Percentiles rank a stretch among this genome's conserved stretches.
Evolutionary conservation across 495 filamentous ascomycete genomes (phyloP).

Genomic region (Lepraria neglecta): DNA sequence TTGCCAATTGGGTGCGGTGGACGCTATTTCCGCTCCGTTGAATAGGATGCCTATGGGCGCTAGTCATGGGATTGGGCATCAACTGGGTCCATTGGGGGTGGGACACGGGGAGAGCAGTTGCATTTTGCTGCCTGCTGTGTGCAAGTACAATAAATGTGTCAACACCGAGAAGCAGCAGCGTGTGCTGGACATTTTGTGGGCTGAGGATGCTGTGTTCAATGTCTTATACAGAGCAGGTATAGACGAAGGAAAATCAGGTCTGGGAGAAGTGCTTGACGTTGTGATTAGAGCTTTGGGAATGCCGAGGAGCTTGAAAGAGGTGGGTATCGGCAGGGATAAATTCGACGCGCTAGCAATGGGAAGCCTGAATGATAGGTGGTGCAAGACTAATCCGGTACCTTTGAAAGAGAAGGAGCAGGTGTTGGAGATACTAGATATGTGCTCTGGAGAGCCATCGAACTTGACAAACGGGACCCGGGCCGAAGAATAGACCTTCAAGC

Average conservation of each 20-base stretch:
- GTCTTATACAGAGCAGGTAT: conserved; percentile 39
- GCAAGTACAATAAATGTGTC: conserved; percentile 52
- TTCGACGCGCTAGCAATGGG: conserved; percentile 47
- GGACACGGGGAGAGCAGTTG: conserved; percentile 64
- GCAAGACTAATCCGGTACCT: conserved; percentile 44
- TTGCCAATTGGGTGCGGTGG: conserved; percentile 48
- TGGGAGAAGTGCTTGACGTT: conserved; percentile 50
- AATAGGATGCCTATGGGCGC: conserved; percentile 47
- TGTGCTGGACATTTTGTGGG: conserved; percentile 45
- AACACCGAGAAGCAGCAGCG: conserved; percentile 42
- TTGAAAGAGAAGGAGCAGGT: conserved; percentile 46
- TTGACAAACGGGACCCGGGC: too few relatives aligned
- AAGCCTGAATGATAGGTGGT: conserved; percentile 49
- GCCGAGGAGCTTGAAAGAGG: conserved; percentile 50
- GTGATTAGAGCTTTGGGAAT: conserved; percentile 52
- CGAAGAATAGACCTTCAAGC: neutral
- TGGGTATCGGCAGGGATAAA: conserved; percentile 47
- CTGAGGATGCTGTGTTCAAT: conserved; percentile 37
- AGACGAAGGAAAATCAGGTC: conserved; percentile 36
- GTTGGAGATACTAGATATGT: conserved; percentile 48
- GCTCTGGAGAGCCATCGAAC: neutral
- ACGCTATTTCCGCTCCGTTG: conserved; percentile 48
- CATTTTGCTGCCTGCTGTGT: conserved; percentile 55
- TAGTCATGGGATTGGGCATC: conserved; percentile 62
- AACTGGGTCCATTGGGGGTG: conserved; percentile 58